Conservation (phyloP, 2,329 filamentous ascomycete species). For the Chrysoporthe deuterocubensis region DNA sequence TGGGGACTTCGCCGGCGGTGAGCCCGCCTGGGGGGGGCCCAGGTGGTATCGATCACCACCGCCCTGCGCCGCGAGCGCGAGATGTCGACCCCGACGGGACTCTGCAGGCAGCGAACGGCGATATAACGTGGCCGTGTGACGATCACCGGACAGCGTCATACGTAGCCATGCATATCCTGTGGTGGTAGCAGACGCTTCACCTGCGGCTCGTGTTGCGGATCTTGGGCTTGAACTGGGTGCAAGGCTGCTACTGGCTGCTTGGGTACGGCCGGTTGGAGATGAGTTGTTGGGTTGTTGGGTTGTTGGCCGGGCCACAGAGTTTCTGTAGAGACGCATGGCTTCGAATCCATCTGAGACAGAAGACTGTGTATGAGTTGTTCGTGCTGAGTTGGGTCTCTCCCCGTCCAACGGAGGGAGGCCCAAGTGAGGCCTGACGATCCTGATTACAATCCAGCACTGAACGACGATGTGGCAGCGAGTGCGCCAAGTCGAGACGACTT, state of each 20-base stretch:
- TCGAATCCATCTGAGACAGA: no score
- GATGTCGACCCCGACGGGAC: not conserved
- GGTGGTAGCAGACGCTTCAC: not conserved
- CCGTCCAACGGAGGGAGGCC: no score
- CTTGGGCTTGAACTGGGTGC: conserved; percentile 13
- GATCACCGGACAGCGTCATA: not conserved
- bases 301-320: no score
- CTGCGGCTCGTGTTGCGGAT: conserved; percentile 7
- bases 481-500: not conserved
- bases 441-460: no score
- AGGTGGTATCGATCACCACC: not conserved
- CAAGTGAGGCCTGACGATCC: no score
- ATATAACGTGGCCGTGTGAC: not conserved
- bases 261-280: not conserved
- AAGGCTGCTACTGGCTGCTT: conserved; percentile 18
- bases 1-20: conserved; percentile 9
- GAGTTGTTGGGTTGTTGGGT: no score
- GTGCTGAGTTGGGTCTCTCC: no score
- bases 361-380: no score
- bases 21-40: not conserved
- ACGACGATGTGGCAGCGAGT: not conserved
- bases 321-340: no score
- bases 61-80: not conserved
- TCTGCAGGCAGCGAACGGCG: not conserved
- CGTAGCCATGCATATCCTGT: conserved; percentile 1